phyloP scores from a whole-genome alignment of 2,329 filamentous ascomycete genomes.

The Lachnellula arida region DNA sequence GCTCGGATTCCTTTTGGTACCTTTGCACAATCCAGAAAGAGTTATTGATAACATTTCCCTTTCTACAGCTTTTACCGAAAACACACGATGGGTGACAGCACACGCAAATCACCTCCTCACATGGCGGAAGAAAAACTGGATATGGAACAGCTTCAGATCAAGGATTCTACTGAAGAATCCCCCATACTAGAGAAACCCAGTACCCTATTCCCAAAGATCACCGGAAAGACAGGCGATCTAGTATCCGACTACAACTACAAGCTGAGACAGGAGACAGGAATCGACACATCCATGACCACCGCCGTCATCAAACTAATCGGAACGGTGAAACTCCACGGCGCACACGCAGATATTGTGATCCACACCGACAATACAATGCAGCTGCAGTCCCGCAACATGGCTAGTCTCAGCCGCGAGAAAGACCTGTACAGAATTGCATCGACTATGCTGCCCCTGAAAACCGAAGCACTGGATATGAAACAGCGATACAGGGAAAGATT shows the following conservation, averaged over 20 bases:
- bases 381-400: constrained; percentile 20
- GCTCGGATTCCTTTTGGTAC: too few species aligned
- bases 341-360: constrained; percentile 22
- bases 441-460: constrained; percentile 3
- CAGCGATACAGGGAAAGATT: constrained; percentile 6
- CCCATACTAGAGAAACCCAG: not conserved
- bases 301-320: constrained; percentile 12
- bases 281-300: not conserved
- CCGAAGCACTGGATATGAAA: constrained; percentile 7
- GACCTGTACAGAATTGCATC: constrained; percentile 13
- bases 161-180: not conserved
- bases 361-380: constrained; percentile 10
- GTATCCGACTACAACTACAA: not conserved
- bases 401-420: not conserved
- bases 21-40: too few species aligned
- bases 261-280: not conserved
- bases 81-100: too few species aligned
- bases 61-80: too few species aligned
- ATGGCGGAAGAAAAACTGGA: not conserved
- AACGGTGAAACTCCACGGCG: constrained; percentile 25
- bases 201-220: constrained; percentile 21
- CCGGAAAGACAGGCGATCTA: constrained; percentile 10
- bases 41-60: too few species aligned
- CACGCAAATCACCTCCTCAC: too few species aligned
- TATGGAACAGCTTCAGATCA: not conserved